phyloP scores from a whole-genome alignment of 768 basidiomycete genomes.

The Boletus insuetus region DNA sequence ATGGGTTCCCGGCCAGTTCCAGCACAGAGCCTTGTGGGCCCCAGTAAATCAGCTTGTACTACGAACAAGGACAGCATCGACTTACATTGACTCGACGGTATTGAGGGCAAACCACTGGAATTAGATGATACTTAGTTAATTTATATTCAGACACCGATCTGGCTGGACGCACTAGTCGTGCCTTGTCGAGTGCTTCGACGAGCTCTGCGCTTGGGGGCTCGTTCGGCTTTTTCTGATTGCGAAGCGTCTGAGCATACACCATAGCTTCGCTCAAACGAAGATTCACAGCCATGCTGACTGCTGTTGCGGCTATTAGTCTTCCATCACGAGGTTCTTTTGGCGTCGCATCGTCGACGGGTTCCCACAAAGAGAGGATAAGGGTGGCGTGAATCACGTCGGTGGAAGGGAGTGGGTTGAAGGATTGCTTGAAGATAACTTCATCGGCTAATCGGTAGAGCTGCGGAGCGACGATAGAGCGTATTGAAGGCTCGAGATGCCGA shows the following conservation, averaged over 20 bases:
- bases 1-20: constrained; percentile 43
- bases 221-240: constrained; percentile 27
- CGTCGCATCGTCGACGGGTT: constrained; percentile 36
- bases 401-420: constrained; percentile 42
- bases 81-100: constrained; percentile 39
- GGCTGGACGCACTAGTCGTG: constrained; percentile 35
- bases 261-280: constrained; percentile 39
- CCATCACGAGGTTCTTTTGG: constrained; percentile 36
- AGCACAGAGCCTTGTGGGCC: constrained; percentile 35
- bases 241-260: constrained; percentile 29
- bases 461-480: constrained; percentile 36
- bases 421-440: constrained; percentile 36
- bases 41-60: background rate
- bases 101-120: constrained; percentile 41
- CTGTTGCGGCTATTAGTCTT: constrained; percentile 38
- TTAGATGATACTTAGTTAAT: constrained; percentile 16
- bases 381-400: constrained; percentile 41
- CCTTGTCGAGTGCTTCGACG: constrained; percentile 34
- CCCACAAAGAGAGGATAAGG: constrained; percentile 44
- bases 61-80: background rate
- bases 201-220: constrained; percentile 30
- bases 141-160: constrained; percentile 3
- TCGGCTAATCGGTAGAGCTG: constrained; percentile 42
- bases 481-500: constrained; percentile 39
- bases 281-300: constrained; percentile 48